Evolutionary conservation across 2,329 filamentous ascomycete species (phyloP).

Genomic region (Coniella vitis): DNA sequence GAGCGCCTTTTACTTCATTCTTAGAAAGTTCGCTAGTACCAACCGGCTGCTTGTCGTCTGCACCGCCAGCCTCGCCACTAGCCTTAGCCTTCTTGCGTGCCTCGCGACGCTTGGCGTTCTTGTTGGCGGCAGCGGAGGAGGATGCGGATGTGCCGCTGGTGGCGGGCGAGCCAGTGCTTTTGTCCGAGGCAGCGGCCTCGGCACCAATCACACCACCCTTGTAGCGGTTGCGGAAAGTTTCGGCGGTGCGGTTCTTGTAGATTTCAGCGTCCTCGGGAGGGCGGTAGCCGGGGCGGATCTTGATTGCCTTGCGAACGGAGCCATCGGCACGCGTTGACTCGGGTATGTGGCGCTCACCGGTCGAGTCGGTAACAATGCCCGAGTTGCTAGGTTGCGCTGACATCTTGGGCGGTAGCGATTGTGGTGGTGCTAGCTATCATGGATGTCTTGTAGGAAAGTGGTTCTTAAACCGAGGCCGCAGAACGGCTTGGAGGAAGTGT

Average conservation of each 20-base stretch:
- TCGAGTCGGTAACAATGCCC: constrained; percentile 73
- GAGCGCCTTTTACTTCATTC: constrained; percentile 16
- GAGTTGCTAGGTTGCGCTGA: constrained; percentile 50
- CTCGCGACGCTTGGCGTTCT: constrained; percentile 75
- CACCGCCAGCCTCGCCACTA: constrained; percentile 43
- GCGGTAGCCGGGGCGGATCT: constrained; percentile 85
- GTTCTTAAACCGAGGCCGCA: too few relatives aligned
- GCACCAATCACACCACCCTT: constrained; percentile 16
- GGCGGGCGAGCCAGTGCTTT: not conserved
- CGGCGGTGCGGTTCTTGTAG: constrained; percentile 88
- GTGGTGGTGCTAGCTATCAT: too few relatives aligned
- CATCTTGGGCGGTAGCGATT: constrained; percentile 25
- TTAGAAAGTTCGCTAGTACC: constrained; percentile 20
- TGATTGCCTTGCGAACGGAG: constrained; percentile 87
- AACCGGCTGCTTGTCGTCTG: constrained; percentile 45
- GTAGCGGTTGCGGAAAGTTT: constrained; percentile 68
- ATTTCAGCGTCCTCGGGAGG: constrained; percentile 93
- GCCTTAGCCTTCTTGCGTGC: constrained; percentile 48
- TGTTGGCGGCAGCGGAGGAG: constrained; percentile 55
- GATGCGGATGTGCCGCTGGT: not conserved
- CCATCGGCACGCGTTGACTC: constrained; percentile 82
- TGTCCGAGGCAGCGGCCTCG: constrained; percentile 30
- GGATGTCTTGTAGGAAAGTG: too few relatives aligned
- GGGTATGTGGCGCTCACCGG: constrained; percentile 83
- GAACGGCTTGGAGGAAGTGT: not conserved